Conservation (phyloP, 2,329 filamentous ascomycete species). For the Venturia aucupariae region DNA sequence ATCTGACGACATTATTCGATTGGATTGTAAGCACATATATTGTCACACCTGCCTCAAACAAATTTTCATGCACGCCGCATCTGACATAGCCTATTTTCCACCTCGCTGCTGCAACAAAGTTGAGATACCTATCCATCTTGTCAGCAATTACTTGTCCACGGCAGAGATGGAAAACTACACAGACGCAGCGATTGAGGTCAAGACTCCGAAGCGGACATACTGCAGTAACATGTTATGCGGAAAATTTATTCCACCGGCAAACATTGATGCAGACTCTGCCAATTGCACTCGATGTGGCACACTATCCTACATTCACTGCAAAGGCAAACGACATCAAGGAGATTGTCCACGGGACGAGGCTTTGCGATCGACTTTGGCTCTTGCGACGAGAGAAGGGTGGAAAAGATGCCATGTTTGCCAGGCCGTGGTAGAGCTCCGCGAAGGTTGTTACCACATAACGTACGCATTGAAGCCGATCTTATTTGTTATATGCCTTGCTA, state of each 20-base stretch:
- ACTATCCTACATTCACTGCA: neutral
- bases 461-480: neutral
- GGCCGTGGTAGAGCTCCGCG: neutral
- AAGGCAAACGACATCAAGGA: neutral
- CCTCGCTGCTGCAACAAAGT: neutral
- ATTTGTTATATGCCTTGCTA: neutral
- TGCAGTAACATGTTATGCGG: neutral
- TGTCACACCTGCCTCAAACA: neutral
- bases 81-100: neutral
- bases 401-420: neutral
- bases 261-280: neutral
- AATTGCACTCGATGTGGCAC: neutral
- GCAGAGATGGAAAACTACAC: neutral
- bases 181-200: neutral
- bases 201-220: neutral
- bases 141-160: neutral
- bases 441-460: neutral
- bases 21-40: slow-evolving; percentile 2
- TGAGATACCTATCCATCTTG: neutral
- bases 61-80: neutral
- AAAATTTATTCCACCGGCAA: neutral
- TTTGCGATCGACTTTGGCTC: neutral
- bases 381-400: neutral
- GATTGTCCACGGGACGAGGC: neutral
- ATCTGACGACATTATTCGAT: neutral